Evolutionary conservation across 257 asterid genomes (phyloP).

Genomic region (Solanum chiquidenum): DNA sequence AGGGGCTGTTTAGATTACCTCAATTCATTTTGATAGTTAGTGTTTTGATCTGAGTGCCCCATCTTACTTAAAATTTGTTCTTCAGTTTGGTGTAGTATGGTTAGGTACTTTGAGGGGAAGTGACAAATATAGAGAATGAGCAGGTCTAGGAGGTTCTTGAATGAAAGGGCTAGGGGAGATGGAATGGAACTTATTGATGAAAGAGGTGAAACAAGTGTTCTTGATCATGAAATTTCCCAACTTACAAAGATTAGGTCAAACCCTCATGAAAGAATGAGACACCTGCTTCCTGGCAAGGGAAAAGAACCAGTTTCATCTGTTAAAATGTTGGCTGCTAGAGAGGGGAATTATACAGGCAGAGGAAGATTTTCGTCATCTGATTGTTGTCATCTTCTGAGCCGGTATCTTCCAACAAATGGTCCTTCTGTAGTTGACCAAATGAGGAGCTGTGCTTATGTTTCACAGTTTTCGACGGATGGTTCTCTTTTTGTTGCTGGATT

Average conservation of each 20-base stretch:
- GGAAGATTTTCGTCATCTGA: conserved; percentile 75
- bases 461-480: conserved; percentile 86
- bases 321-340: conserved; percentile 73
- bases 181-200: conserved; percentile 13
- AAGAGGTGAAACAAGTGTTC: conserved; percentile 3
- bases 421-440: conserved; percentile 56
- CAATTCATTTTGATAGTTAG: not conserved
- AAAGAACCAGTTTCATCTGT: conserved; percentile 57
- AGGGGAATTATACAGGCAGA: conserved; percentile 60
- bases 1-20: not conserved
- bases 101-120: not conserved
- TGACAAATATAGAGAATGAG: conserved; percentile 27
- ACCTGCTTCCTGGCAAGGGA: conserved; percentile 31
- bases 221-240: conserved; percentile 54
- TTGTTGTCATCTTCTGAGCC: conserved; percentile 69
- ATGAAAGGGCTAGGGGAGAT: conserved; percentile 15
- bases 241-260: conserved; percentile 36
- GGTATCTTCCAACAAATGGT: conserved; percentile 57
- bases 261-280: conserved; percentile 38
- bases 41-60: not conserved
- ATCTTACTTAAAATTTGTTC: not conserved
- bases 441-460: conserved; percentile 59
- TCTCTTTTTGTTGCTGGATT: conserved; percentile 83
- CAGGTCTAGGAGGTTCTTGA: conserved; percentile 30
- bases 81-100: not conserved